Percentiles rank a stretch among this genome's conserved stretches.
phyloP scores from a whole-genome alignment of 2,329 filamentous ascomycete genomes.

The Camillea tinctor region DNA sequence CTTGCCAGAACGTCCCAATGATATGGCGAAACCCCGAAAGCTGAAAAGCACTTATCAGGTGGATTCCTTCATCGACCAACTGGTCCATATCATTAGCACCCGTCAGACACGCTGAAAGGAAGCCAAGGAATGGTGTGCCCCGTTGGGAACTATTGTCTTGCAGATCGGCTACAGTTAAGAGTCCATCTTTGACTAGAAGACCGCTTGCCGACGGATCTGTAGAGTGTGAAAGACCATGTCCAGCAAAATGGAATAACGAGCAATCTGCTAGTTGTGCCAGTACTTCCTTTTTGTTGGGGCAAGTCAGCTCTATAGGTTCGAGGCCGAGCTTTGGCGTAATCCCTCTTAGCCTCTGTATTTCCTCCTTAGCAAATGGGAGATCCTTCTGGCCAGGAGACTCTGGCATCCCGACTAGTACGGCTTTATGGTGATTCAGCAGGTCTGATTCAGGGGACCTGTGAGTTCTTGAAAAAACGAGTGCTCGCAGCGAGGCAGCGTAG shows the following conservation, averaged over 20 bases:
- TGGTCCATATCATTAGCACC: constrained; percentile 21
- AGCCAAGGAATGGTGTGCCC: constrained; percentile 33
- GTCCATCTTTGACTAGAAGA: constrained; percentile 25
- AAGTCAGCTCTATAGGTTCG: neutral
- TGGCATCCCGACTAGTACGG: constrained; percentile 33
- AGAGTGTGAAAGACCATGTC: constrained; percentile 33
- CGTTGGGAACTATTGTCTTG: constrained; percentile 12
- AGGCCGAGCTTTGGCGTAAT: constrained; percentile 6
- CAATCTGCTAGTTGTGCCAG: constrained; percentile 24
- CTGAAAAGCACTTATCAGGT: constrained; percentile 39
- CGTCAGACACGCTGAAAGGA: constrained; percentile 39
- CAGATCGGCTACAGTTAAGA: neutral
- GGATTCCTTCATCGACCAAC: constrained; percentile 38
- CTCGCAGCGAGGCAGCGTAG: constrained; percentile 36
- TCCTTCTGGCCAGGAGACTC: constrained; percentile 19
- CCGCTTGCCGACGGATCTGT: constrained; percentile 32
- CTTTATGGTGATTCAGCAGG: too few relatives aligned
- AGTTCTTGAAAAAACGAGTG: constrained; percentile 26
- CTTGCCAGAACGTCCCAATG: constrained; percentile 32
- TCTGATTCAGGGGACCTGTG: neutral
- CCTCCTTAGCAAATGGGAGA: constrained; percentile 19
- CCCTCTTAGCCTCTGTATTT: constrained; percentile 15
- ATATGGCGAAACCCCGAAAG: constrained; percentile 41
- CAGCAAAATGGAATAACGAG: constrained; percentile 43
- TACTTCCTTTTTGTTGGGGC: constrained; percentile 22